These are phyloP conservation scores for Hibiscus mutabilis DNA, from an alignment of 345 rosid genomes.

Conservation along the genomic window DNA sequence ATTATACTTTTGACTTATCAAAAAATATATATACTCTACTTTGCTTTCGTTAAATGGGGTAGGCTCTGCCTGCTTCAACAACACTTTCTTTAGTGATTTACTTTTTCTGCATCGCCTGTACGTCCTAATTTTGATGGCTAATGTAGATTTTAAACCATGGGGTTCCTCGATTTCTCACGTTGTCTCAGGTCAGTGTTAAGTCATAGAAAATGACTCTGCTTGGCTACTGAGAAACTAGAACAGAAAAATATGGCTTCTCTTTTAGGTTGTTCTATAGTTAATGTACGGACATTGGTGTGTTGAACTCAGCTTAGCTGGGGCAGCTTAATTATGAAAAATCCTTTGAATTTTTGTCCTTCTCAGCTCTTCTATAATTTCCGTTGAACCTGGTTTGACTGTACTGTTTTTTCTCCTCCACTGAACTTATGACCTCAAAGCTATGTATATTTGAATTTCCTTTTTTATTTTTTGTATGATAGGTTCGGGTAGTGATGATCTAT, in stretches of 20 bases:
- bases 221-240: neutral
- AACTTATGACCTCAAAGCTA: no score
- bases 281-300: neutral
- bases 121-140: no score
- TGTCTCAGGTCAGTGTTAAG: no score
- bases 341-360: neutral
- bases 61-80: no score
- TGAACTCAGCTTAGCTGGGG: neutral
- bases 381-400: neutral
- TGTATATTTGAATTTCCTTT: neutral
- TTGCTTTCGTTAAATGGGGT: neutral
- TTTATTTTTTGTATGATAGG: slow-evolving; percentile 20
- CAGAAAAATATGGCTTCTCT: neutral
- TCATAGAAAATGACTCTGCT: neutral
- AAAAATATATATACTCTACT: no score
- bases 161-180: no score
- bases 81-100: neutral
- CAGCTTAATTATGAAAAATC: neutral
- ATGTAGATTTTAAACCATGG: no score
- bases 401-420: no score
- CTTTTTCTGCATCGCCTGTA: no score
- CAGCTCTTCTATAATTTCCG: no score
- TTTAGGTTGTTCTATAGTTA: neutral
- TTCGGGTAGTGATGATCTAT: slow-evolving; percentile 36
- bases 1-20: no score